Evolutionary conservation across 495 filamentous ascomycete genomes (phyloP), one percentile per base, ranked within the genome.

Genomic region (Neurospora terricola): DNA sequence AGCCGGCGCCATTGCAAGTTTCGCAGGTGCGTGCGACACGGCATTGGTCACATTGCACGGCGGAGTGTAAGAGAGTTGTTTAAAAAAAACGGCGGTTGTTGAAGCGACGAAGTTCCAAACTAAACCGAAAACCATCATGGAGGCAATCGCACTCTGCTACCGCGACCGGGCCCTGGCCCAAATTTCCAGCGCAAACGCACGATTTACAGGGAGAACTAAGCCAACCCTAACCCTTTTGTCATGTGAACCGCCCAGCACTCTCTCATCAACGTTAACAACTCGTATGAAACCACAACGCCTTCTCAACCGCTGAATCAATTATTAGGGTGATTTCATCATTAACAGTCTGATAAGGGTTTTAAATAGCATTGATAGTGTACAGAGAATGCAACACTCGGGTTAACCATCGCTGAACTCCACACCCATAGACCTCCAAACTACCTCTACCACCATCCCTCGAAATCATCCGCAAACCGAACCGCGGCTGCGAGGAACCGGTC

Each of bases 401-500:
- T 27, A 34, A 59, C 7, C 23, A 66, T 36, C 54, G 14, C 54
- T 6, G 5, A 66, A 62, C 54, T 30, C 23, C 54, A 62, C 7
- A 18, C 14, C 14, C 54, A 62, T 30, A 34, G 0, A 14, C 54
- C 14, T 66, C 30, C 54, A 30, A 66, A 36, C 54, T 66, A 66
- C 95, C 96, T 18, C 54, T 66, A 66, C 95, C 96, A 66, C 95
- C 96, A 98, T 0, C 89, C 90, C 69, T 85, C 81, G 79, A 97
- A 97, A 71, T 92, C 92, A 71, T 91, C 89, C 0, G 86, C 90
- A 82, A 97, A 93, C 77, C 89, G 88, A 23, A 94, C 88, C 3
- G 94, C 94, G 14, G 92, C 90, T 77, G 89, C 91, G 69, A 96
- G 81, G 79, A 91, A 98, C 72, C 87, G 91, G 43, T 89, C 81